These are phyloP conservation scores for Ustilago nuda DNA, from an alignment of 1,284 basidiomycete genomes.

Conservation along the genomic window DNA sequence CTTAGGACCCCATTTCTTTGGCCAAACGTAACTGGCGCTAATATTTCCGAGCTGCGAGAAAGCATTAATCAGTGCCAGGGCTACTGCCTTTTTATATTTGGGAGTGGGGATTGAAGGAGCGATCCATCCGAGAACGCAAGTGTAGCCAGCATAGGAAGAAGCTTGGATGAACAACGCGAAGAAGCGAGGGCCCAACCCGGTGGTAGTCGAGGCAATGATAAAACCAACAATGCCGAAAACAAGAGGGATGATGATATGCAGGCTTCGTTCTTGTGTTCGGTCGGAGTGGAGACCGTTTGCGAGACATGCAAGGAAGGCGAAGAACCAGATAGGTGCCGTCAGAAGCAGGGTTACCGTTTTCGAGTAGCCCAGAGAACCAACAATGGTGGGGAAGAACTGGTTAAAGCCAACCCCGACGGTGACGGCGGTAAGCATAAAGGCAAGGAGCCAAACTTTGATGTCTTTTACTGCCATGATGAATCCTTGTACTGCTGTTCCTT, in stretches of 20 bases:
- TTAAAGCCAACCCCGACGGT: slow-evolving; percentile 42
- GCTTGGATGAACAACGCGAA: slow-evolving; percentile 57
- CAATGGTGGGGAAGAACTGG: slow-evolving; percentile 68
- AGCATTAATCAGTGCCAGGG: slow-evolving; percentile 68
- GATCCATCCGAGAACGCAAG: slow-evolving; percentile 56
- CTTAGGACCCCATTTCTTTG: slow-evolving; percentile 50
- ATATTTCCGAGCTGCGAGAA: slow-evolving; percentile 71
- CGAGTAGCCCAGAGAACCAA: slow-evolving; percentile 49
- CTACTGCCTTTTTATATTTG: slow-evolving; percentile 55
- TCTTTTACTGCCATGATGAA: slow-evolving; percentile 52
- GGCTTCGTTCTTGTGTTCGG: slow-evolving; percentile 39
- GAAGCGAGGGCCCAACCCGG: slow-evolving; percentile 43
- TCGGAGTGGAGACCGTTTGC: slow-evolving; percentile 60
- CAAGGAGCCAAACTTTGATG: slow-evolving; percentile 51
- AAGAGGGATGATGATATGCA: slow-evolving; percentile 49
- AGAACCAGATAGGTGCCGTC: slow-evolving; percentile 57
- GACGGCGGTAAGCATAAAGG: slow-evolving; percentile 49
- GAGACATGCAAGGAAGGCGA: slow-evolving; percentile 54
- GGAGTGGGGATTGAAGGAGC: slow-evolving; percentile 50
- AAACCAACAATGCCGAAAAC: slow-evolving; percentile 54
- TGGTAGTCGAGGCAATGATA: slow-evolving; percentile 54
- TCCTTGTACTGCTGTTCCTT: slow-evolving; percentile 72
- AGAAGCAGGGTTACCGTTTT: slow-evolving; percentile 54
- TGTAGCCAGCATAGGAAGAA: slow-evolving; percentile 52
- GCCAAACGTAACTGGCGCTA: slow-evolving; percentile 64